phyloP scores from a whole-genome alignment of 2,329 filamentous ascomycete genomes.

The Colletotrichum magnum region DNA sequence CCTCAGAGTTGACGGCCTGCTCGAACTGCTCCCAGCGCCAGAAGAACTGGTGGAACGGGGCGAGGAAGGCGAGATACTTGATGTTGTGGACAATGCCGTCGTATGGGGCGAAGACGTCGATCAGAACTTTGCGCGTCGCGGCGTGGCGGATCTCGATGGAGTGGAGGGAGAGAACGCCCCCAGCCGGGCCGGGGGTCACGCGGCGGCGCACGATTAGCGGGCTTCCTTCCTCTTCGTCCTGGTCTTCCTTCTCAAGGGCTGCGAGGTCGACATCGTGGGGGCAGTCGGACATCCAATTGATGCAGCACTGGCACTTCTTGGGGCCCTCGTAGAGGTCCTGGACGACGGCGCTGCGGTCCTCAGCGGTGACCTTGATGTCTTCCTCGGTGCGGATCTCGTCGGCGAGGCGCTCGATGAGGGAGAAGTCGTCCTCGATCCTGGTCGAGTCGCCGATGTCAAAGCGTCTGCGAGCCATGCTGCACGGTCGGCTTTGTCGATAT shows the following conservation, averaged over 20 bases:
- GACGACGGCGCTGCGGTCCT: slow-evolving; percentile 34
- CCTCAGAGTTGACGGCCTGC: slow-evolving; percentile 38
- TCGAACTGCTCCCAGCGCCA: slow-evolving; percentile 45
- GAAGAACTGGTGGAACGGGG: slow-evolving; percentile 44
- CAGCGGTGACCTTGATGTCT: slow-evolving; percentile 10
- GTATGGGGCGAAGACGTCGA: slow-evolving; percentile 42
- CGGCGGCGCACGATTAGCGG: slow-evolving; percentile 43
- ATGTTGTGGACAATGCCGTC: slow-evolving; percentile 38
- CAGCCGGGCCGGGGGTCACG: slow-evolving; percentile 37
- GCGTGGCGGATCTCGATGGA: slow-evolving; percentile 44
- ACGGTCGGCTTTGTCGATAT: not conserved
- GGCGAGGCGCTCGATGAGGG: slow-evolving; percentile 25
- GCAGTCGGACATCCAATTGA: slow-evolving; percentile 47
- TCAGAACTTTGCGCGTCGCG: slow-evolving; percentile 41
- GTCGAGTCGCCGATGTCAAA: not conserved
- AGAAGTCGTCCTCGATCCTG: slow-evolving; percentile 27
- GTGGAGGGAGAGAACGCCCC: slow-evolving; percentile 39
- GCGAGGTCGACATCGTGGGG: slow-evolving; percentile 42
- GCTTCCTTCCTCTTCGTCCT: slow-evolving; percentile 8
- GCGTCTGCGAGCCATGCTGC: not conserved
- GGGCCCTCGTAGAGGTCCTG: slow-evolving; percentile 48
- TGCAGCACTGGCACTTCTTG: slow-evolving; percentile 47
- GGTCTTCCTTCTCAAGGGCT: slow-evolving; percentile 17
- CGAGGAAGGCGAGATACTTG: slow-evolving; percentile 40
- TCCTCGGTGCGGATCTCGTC: slow-evolving; percentile 26